phyloP scores from a whole-genome alignment of 73 alveolate species.

The Tetrahymena malaccensis region DNA sequence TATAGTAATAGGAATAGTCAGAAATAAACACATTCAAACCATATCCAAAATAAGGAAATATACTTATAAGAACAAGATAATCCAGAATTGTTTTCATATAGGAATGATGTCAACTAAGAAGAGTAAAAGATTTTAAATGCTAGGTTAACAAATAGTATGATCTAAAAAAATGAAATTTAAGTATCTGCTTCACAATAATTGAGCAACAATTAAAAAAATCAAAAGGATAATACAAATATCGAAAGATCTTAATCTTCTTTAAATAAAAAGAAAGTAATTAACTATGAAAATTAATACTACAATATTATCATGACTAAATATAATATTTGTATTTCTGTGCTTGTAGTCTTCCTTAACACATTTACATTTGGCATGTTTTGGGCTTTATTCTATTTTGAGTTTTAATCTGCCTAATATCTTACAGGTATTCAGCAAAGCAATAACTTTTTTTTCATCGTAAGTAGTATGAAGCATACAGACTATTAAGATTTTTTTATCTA shows the following conservation, averaged over 20 bases:
- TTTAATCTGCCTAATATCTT: neutral
- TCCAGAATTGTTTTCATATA: neutral
- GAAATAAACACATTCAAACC: neutral
- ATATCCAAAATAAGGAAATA: neutral
- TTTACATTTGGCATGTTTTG: neutral
- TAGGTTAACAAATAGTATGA: neutral
- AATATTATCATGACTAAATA: neutral
- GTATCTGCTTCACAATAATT: neutral
- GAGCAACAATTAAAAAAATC: neutral
- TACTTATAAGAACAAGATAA: neutral
- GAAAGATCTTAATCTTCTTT: neutral
- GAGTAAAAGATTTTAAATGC: neutral
- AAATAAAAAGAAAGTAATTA: neutral
- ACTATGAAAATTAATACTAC: neutral
- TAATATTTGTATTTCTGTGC: neutral
- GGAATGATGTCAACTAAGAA: neutral
- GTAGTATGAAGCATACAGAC: neutral
- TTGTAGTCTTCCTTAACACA: neutral
- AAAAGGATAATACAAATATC: neutral
- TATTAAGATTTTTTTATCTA: neutral
- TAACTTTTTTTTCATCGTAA: neutral
- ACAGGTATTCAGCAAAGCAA: neutral
- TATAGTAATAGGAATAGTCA: neutral
- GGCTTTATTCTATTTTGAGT: neutral
- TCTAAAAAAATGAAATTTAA: neutral